phyloP scores from a whole-genome alignment of 2,329 filamentous ascomycete genomes.

The Diaporthe destruens region DNA sequence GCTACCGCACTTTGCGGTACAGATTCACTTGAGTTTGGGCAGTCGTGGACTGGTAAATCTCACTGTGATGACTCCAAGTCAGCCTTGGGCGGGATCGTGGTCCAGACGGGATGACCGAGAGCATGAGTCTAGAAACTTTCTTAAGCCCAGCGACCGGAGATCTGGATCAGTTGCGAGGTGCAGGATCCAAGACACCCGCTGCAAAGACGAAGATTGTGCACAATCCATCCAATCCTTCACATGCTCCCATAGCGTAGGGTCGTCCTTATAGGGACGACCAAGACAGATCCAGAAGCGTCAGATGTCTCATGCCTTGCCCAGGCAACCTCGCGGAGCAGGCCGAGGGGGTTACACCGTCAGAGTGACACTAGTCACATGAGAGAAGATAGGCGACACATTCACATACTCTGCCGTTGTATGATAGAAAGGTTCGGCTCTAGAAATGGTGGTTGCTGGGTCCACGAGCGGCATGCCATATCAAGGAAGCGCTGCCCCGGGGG shows the following conservation, averaged over 20 bases:
- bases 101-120: background rate
- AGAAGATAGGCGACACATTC: background rate
- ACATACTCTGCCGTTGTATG: background rate
- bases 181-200: constrained; percentile 33
- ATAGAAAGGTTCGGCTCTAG: background rate
- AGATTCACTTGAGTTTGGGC: background rate
- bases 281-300: constrained; percentile 32
- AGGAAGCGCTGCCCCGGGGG: too few species aligned
- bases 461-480: background rate
- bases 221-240: background rate
- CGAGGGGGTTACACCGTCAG: background rate
- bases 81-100: too few species aligned
- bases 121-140: background rate
- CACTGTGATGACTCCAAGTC: background rate
- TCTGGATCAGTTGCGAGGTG: background rate
- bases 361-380: constrained; percentile 18
- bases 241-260: constrained; percentile 25
- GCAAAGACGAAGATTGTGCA: constrained; percentile 16
- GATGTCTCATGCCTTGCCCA: constrained; percentile 7
- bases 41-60: background rate
- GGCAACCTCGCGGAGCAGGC: constrained; percentile 3
- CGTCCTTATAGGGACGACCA: constrained; percentile 20
- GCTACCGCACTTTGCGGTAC: background rate
- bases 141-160: background rate
- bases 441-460: background rate